Percentiles rank a stretch among this genome's conserved stretches.
These are phyloP conservation scores for Aphanocladium album DNA, from an alignment of 2,329 filamentous ascomycete species.

Conservation along the genomic window DNA sequence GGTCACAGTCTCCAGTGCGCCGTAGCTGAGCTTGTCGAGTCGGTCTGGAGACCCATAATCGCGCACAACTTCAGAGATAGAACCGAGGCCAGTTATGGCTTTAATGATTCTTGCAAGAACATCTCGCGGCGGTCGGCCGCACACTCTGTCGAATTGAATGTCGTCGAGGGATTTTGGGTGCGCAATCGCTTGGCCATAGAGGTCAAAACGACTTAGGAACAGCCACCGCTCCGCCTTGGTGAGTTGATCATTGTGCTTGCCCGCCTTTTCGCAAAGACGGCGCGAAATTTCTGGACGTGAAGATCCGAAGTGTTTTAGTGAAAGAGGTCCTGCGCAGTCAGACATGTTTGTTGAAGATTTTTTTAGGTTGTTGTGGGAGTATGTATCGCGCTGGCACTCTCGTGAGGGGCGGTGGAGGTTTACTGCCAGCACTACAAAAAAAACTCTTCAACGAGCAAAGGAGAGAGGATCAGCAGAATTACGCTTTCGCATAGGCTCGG, in stretches of 20 bases:
- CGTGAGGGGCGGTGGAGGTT: constrained; percentile 3
- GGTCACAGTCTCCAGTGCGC: neutral
- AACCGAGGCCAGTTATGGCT: neutral
- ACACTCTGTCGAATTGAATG: constrained; percentile 11
- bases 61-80: constrained; percentile 2
- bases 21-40: constrained; percentile 2
- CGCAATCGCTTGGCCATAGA: constrained; percentile 16
- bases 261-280: constrained; percentile 17
- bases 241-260: constrained; percentile 14
- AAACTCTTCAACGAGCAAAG: neutral
- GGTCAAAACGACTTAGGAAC: constrained; percentile 16
- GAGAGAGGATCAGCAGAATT: neutral
- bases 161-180: constrained; percentile 13
- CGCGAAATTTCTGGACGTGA: neutral
- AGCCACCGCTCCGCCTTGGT: constrained; percentile 16
- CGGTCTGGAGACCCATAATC: constrained; percentile 4
- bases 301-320: neutral
- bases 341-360: neutral
- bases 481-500: too few relatives aligned
- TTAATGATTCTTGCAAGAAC: constrained; percentile 10
- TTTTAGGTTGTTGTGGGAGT: neutral
- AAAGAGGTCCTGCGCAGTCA: neutral
- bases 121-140: constrained; percentile 14
- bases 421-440: neutral
- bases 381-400: neutral